A percentile compares a stretch with the other conserved stretches of the same genome.
Conservation (phyloP, 2,329 filamentous ascomycete genomes). For the Trichoderma sp. region DNA sequence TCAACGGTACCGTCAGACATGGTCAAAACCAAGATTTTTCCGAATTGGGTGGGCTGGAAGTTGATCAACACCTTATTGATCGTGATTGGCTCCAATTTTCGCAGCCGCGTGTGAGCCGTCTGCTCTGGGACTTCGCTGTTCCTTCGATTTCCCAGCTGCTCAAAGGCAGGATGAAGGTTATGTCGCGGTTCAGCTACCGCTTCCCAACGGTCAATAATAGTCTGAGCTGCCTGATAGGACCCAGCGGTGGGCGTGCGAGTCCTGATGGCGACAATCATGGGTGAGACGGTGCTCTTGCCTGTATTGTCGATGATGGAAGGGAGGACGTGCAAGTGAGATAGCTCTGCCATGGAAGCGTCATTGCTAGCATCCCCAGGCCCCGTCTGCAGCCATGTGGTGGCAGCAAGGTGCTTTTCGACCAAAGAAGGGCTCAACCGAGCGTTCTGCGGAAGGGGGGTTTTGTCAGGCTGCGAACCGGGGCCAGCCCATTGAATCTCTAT, state of each 20-base stretch:
- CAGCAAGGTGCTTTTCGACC: constrained; percentile 53
- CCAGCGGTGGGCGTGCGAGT: constrained; percentile 54
- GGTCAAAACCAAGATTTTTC: constrained; percentile 67
- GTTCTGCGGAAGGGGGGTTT: constrained; percentile 46
- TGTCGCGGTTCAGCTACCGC: constrained; percentile 62
- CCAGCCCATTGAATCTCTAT: constrained; percentile 72
- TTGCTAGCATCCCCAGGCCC: constrained; percentile 42
- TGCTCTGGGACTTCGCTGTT: constrained; percentile 44
- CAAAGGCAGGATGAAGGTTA: constrained; percentile 70
- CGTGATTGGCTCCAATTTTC: constrained; percentile 64
- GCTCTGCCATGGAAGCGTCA: constrained; percentile 54
- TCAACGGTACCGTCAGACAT: constrained; percentile 80
- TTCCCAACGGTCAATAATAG: constrained; percentile 80
- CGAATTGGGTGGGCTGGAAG: constrained; percentile 65
- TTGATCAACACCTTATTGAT: constrained; percentile 69
- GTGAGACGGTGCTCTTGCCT: constrained; percentile 53
- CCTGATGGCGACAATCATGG: constrained; percentile 70
- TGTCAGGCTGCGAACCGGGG: constrained; percentile 49
- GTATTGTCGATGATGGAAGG: constrained; percentile 60
- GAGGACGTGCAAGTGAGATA: constrained; percentile 74
- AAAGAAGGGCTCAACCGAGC: constrained; percentile 51
- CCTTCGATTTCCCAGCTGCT: constrained; percentile 65
- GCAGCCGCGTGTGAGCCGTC: constrained; percentile 44
- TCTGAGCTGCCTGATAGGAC: constrained; percentile 64
- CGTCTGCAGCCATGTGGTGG: constrained; percentile 55